Evolutionary conservation across 768 basidiomycete species (phyloP).

Genomic region (Leccinellum rugosiceps): DNA sequence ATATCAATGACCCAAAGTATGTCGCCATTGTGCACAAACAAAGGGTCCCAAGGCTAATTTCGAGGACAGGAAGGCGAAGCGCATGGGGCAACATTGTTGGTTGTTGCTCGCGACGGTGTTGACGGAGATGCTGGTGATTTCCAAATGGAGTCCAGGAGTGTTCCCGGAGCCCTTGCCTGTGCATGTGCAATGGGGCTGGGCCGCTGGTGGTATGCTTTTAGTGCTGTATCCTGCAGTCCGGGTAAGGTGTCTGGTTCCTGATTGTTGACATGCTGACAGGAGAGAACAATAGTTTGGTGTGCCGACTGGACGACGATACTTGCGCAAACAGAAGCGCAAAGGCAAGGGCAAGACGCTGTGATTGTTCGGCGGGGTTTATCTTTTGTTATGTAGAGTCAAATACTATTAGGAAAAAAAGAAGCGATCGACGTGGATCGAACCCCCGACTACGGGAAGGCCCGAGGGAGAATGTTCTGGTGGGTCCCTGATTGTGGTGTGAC

Average conservation of each 20-base stretch:
- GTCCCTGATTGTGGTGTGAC: constrained; percentile 19
- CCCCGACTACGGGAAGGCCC: neutral
- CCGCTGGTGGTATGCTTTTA: constrained; percentile 53
- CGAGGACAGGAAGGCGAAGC: constrained; percentile 62
- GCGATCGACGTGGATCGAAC: constrained; percentile 14
- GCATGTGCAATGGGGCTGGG: constrained; percentile 65
- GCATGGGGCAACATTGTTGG: constrained; percentile 92
- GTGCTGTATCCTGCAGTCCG: constrained; percentile 65
- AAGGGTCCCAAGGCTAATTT: constrained; percentile 1
- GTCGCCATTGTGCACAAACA: constrained; percentile 14
- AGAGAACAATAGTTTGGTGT: constrained; percentile 55
- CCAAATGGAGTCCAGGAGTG: constrained; percentile 78
- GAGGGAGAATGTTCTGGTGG: constrained; percentile 32
- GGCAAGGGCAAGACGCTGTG: constrained; percentile 31
- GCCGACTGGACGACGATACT: constrained; percentile 52
- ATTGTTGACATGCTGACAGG: constrained; percentile 8
- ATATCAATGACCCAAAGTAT: constrained; percentile 78
- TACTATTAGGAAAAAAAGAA: neutral
- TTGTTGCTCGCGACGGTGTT: constrained; percentile 79
- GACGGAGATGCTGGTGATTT: constrained; percentile 77
- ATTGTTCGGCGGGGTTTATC: constrained; percentile 6
- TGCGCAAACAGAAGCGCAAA: constrained; percentile 36
- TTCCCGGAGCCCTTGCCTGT: constrained; percentile 63
- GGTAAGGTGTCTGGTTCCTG: constrained; percentile 40
- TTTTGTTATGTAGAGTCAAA: neutral